A percentile compares a stretch with the other conserved stretches of the same genome.
phyloP scores from a whole-genome alignment of 306 rosid species.

The Carpinus viminea region DNA sequence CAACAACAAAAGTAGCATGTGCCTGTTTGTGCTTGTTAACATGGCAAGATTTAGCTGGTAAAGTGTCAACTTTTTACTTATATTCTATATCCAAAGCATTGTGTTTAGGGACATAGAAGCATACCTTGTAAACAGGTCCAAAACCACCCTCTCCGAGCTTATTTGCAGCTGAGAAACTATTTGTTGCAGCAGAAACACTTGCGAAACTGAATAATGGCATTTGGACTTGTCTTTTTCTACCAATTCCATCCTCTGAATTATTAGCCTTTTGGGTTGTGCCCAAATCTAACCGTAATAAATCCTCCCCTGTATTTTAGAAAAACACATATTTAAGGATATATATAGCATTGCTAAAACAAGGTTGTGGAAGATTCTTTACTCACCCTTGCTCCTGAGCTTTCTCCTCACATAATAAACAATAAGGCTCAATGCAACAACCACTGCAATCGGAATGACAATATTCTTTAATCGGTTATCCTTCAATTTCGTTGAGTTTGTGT shows the following conservation, averaged over 20 bases:
- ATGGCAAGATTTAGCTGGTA: background rate
- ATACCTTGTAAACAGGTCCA: constrained; percentile 50
- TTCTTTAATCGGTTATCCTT: background rate
- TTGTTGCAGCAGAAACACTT: constrained; percentile 44
- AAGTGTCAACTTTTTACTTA: background rate
- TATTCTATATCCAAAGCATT: background rate
- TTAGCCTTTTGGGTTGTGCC: constrained; percentile 25
- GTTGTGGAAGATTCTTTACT: background rate
- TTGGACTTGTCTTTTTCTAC: constrained; percentile 27
- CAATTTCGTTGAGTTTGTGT: background rate
- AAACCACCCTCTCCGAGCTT: constrained; percentile 53
- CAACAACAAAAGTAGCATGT: background rate
- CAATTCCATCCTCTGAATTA: background rate
- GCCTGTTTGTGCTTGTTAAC: background rate
- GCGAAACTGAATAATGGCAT: constrained; percentile 19
- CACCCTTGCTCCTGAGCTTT: constrained; percentile 17
- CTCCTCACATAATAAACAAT: constrained; percentile 4
- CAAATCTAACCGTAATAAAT: constrained; percentile 33
- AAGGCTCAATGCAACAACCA: constrained; percentile 7
- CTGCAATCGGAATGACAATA: background rate
- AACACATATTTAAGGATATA: background rate
- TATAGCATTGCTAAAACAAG: background rate
- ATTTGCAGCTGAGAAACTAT: constrained; percentile 38
- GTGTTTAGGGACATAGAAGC: background rate
- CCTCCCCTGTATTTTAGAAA: constrained; percentile 25